phyloP scores from a whole-genome alignment of 306 rosid species.

The Pterocarpus macrocarpus region DNA sequence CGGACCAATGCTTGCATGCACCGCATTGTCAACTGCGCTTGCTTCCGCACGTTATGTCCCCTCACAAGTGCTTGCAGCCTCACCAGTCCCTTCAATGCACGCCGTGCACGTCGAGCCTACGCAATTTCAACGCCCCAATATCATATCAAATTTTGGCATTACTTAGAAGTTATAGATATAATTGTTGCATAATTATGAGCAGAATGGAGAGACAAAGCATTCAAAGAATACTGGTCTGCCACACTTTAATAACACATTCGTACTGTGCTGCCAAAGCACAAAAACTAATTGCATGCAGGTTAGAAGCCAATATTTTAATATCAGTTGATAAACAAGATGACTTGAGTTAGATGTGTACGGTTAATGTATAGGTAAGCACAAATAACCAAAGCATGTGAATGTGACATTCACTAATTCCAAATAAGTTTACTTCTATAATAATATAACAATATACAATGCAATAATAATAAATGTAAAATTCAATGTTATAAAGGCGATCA shows the following conservation, averaged over 20 bases:
- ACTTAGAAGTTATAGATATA: background rate
- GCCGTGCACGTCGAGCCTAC: conserved; percentile 89
- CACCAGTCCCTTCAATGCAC: conserved; percentile 92
- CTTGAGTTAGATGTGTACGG: background rate
- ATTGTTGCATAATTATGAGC: background rate
- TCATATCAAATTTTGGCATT: background rate
- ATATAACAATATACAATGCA: background rate
- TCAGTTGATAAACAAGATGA: background rate
- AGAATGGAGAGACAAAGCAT: background rate
- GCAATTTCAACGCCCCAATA: conserved; percentile 4
- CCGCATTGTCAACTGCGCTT: conserved; percentile 96
- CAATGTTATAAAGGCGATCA: background rate
- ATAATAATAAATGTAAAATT: conserved; percentile 16
- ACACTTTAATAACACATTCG: background rate
- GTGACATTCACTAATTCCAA: background rate
- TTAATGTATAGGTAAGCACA: background rate
- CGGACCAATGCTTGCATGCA: conserved; percentile 97
- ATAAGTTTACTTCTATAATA: background rate
- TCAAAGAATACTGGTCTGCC: background rate
- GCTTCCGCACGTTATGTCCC: conserved; percentile 92
- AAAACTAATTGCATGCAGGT: background rate
- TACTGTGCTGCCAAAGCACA: background rate
- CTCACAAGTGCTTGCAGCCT: conserved; percentile 93
- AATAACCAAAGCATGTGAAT: background rate
- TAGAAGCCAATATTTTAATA: background rate